Conservation (phyloP, 768 basidiomycete species). For the Boletus sensibilis region DNA sequence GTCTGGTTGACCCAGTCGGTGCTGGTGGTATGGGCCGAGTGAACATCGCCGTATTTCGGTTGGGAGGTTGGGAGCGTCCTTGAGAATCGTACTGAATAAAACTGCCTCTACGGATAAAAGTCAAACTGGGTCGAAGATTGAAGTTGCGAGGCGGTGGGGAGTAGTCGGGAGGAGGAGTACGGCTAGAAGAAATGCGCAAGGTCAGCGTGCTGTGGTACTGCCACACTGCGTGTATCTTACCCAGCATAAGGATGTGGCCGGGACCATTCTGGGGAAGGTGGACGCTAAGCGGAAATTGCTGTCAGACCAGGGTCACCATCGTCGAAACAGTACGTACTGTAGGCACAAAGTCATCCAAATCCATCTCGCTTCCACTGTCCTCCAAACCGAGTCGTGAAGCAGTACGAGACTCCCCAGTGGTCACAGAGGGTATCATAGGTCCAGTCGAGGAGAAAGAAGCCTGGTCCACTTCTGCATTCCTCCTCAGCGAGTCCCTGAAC, state of each 20-base stretch:
- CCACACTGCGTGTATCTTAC: conserved; percentile 6
- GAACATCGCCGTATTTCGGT: conserved; percentile 12
- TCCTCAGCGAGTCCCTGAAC: conserved; percentile 34
- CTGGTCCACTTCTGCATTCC: conserved; percentile 26
- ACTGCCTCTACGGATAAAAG: conserved; percentile 17
- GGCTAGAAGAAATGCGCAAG: conserved; percentile 8
- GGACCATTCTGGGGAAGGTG: conserved; percentile 27
- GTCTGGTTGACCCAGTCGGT: conserved; percentile 10
- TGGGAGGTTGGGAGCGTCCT: conserved; percentile 9
- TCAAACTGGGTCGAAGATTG: conserved; percentile 13
- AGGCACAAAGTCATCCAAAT: conserved; percentile 21
- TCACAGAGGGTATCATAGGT: background rate
- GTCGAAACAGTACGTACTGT: conserved; percentile 7
- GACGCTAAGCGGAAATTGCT: conserved; percentile 12
- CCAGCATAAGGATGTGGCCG: conserved; percentile 28
- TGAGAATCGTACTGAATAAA: conserved; percentile 1
- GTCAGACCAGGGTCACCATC: conserved; percentile 4
- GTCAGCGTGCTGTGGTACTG: conserved; percentile 1
- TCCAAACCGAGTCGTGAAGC: conserved; percentile 17
- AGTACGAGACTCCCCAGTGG: conserved; percentile 12
- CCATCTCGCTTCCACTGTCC: conserved; percentile 30
- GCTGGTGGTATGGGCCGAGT: conserved; percentile 8
- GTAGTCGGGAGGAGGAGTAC: conserved; percentile 25
- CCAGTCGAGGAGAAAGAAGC: conserved; percentile 11
- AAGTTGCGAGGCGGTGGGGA: conserved; percentile 20